phyloP scores from a whole-genome alignment of 2,329 filamentous ascomycete species.

The Trichothecium sympodiale region DNA sequence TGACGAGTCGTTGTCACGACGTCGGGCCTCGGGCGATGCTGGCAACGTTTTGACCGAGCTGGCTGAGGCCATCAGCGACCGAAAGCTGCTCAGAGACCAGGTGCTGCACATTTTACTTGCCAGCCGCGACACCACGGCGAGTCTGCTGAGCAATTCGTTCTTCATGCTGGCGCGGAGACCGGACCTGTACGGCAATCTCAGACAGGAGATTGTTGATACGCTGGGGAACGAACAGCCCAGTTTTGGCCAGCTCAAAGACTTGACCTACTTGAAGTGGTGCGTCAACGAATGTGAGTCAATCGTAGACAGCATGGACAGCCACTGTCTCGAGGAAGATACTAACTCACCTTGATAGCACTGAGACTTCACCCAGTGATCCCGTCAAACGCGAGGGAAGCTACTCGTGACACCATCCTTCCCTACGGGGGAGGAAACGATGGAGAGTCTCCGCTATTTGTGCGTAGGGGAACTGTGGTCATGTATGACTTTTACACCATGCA shows the following conservation, averaged over 20 bases:
- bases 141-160: slow-evolving; percentile 30
- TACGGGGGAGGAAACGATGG: slow-evolving; percentile 39
- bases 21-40: slow-evolving; percentile 9
- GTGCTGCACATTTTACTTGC: slow-evolving; percentile 32
- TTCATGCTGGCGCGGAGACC: slow-evolving; percentile 29
- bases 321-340: too few species aligned
- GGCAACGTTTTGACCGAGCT: slow-evolving; percentile 40
- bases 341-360: slow-evolving; percentile 20
- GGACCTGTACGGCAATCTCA: slow-evolving; percentile 31
- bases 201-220: slow-evolving; percentile 25
- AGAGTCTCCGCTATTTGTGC: slow-evolving; percentile 34
- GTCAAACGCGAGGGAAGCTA: slow-evolving; percentile 27
- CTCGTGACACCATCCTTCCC: slow-evolving; percentile 35
- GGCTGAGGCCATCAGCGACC: slow-evolving; percentile 30
- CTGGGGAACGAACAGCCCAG: slow-evolving; percentile 24
- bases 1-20: slow-evolving; percentile 17
- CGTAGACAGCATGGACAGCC: too few species aligned
- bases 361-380: slow-evolving; percentile 41
- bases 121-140: slow-evolving; percentile 35
- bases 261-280: slow-evolving; percentile 44
- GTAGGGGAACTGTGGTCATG: slow-evolving; percentile 31
- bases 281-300: slow-evolving; percentile 41
- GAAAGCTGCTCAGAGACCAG: slow-evolving; percentile 26
- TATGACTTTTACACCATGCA: slow-evolving; percentile 33
- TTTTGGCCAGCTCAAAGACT: slow-evolving; percentile 35